Base-by-base conservation (phyloP, 441 rosid genomes). In the Adansonia gregorii region DNA sequence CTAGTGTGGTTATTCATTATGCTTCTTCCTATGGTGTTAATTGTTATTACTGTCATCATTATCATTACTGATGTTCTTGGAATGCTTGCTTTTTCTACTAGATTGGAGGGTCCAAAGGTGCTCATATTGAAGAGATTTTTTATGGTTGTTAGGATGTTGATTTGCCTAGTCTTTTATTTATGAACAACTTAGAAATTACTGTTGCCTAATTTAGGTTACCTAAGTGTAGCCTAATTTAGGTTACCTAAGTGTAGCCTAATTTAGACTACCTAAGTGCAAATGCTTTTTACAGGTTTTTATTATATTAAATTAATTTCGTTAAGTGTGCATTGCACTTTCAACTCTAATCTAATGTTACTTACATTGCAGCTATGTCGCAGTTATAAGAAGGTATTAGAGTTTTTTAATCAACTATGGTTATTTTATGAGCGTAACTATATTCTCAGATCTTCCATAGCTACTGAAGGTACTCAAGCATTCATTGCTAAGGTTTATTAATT, bases 91-190 rank as follows among this genome's bases (percentile, higher is more conserved):
- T 65, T 68, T 49, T 79, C 2, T 72, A 86, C 86, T 90, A 95
- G 99, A 80, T 91, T 70, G 87, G 83, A 83, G 98, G 97, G 64
- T 88, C 98, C 77, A 90, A 89, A 86, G 76, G 74, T 83, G 95
- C 92, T 82, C 97, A 98, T 67, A 63, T 95, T 79, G 98, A 97
- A 81, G 93, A 92, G 61, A 81, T 95, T 60, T 94, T 94, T 82
- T 89, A 83, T 80, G 86, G 85, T 81, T 83, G 83, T 79, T 79
- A 79, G 75, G 87, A 88, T 82, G 79, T 87, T 75, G 86, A 86
- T 83, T 79, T 87, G 76, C 76, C 85, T 49, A 82, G 88, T 83
- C 88, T 89, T 67, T 88, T 94, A 65, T 89, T 95, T 68, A 79
- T 85, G 71, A 91, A 92, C 88, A 81, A 82, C 72, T 91, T 92